Evolutionary conservation across 768 basidiomycete genomes (phyloP).

Genomic region (Megacollybia marginata): DNA sequence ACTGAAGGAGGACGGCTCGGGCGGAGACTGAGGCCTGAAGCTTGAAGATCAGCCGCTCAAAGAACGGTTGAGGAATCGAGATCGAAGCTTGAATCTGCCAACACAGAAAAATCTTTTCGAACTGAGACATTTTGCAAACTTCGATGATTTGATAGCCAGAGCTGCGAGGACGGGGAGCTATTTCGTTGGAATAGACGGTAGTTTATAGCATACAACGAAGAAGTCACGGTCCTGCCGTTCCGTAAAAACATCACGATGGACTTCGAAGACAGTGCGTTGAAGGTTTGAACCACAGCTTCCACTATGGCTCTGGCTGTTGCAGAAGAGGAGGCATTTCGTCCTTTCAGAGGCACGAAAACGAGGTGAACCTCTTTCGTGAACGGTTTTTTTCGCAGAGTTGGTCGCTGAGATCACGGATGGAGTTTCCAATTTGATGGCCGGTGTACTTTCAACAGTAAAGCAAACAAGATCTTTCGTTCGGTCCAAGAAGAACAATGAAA

Average conservation of each 20-base stretch:
- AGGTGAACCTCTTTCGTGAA: no score
- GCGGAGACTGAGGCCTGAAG: no score
- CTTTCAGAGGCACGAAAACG: slow-evolving; percentile 82
- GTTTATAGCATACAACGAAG: background rate
- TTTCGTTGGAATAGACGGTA: slow-evolving; percentile 81
- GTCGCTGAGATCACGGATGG: no score
- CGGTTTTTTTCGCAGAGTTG: no score
- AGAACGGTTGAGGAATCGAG: no score
- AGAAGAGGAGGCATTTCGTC: slow-evolving; percentile 41
- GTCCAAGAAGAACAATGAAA: no score
- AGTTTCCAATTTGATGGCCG: no score
- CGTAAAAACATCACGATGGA: slow-evolving; percentile 98
- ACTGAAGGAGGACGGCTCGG: no score
- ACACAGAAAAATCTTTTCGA: slow-evolving; percentile 34
- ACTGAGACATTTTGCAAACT: slow-evolving; percentile 94
- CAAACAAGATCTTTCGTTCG: no score
- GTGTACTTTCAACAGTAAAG: no score
- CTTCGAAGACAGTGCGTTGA: slow-evolving; percentile 88
- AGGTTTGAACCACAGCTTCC: slow-evolving; percentile 68
- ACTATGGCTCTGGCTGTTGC: slow-evolving; percentile 64
- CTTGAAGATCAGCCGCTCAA: no score
- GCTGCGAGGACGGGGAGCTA: slow-evolving; percentile 96
- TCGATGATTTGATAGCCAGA: slow-evolving; percentile 99
- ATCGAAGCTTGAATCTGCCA: no score
- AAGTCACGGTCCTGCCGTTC: slow-evolving; percentile 51